Evolutionary conservation across 768 basidiomycete species (phyloP).

Genomic region (Leccinum boreale): DNA sequence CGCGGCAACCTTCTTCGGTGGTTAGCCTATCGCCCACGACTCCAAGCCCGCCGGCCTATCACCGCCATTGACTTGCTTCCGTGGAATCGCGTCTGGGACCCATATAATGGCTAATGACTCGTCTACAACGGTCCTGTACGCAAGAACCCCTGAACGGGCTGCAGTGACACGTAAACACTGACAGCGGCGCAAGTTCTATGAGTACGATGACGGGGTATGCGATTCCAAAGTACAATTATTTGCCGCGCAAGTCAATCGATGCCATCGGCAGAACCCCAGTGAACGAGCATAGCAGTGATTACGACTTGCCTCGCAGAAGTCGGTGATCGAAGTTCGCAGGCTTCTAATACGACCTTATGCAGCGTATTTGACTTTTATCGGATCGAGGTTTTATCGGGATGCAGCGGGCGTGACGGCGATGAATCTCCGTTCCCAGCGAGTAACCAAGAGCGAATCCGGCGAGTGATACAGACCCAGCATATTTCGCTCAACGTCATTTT

Average conservation of each 20-base stretch:
- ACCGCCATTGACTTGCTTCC: constrained; percentile 23
- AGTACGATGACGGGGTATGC: constrained; percentile 11
- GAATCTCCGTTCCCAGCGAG: constrained; percentile 20
- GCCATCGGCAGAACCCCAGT: constrained; percentile 27
- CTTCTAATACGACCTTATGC: constrained; percentile 18
- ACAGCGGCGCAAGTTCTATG: constrained; percentile 25
- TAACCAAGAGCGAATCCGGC: constrained; percentile 26
- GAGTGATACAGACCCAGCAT: constrained; percentile 1
- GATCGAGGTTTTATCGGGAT: constrained; percentile 24
- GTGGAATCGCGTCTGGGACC: constrained; percentile 16
- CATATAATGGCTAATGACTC: constrained; percentile 6
- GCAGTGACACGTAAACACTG: constrained; percentile 28
- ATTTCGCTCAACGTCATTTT: constrained; percentile 4
- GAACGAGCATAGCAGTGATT: constrained; percentile 11
- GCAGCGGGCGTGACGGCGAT: constrained; percentile 18
- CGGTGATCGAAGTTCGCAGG: constrained; percentile 8
- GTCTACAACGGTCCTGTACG: constrained; percentile 8
- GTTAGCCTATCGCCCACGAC: constrained; percentile 8
- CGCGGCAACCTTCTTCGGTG: constrained; percentile 18
- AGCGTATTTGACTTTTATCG: constrained; percentile 8
- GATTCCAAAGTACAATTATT: constrained; percentile 20
- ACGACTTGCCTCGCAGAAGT: constrained; percentile 15
- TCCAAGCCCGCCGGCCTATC: constrained; percentile 20
- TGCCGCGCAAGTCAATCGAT: constrained; percentile 26
- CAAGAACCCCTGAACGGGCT: constrained; percentile 5